Percentiles rank a stretch among this genome's conserved stretches.
phyloP scores from a whole-genome alignment of 768 basidiomycete genomes.

The Butyriboletus loyo region DNA sequence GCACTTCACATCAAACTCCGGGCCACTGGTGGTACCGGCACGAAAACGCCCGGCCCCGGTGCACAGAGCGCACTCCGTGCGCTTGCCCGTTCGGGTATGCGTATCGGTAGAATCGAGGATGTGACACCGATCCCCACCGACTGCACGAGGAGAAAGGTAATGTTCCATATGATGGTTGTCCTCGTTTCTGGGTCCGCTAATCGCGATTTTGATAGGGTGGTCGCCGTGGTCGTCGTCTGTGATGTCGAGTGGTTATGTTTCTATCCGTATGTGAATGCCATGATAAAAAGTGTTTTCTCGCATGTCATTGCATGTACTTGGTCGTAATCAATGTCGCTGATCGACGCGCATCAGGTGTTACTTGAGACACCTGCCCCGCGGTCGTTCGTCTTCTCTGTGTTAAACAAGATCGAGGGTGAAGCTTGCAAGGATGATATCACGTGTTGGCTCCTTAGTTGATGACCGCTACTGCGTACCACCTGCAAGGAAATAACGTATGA shows the following conservation, averaged over 20 bases:
- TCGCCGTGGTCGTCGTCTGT: constrained; percentile 98
- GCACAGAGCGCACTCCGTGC: constrained; percentile 98
- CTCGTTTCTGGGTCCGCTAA: neutral
- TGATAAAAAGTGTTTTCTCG: constrained; percentile 24
- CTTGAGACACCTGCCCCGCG: constrained; percentile 67
- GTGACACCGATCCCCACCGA: constrained; percentile 98
- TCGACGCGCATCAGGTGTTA: constrained; percentile 79
- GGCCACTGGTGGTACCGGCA: constrained; percentile 96
- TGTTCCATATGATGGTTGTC: constrained; percentile 10
- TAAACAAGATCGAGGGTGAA: neutral
- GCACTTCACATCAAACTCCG: constrained; percentile 99
- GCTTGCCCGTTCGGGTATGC: constrained; percentile 96
- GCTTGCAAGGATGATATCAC: neutral
- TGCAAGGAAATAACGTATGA: constrained; percentile 29
- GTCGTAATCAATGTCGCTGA: constrained; percentile 63
- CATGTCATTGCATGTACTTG: constrained; percentile 35
- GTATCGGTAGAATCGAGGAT: constrained; percentile 97
- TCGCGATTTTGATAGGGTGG: constrained; percentile 63
- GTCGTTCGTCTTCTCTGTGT: constrained; percentile 43
- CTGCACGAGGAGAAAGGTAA: constrained; percentile 93
- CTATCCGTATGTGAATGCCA: constrained; percentile 8
- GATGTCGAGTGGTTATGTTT: constrained; percentile 24
- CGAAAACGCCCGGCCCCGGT: constrained; percentile 98
- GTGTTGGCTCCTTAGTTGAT: too few relatives aligned
- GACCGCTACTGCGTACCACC: neutral